A percentile compares a stretch with the other conserved stretches of the same genome.
Conservation (phyloP, 768 basidiomycete species). For the Pholiota microspora region DNA sequence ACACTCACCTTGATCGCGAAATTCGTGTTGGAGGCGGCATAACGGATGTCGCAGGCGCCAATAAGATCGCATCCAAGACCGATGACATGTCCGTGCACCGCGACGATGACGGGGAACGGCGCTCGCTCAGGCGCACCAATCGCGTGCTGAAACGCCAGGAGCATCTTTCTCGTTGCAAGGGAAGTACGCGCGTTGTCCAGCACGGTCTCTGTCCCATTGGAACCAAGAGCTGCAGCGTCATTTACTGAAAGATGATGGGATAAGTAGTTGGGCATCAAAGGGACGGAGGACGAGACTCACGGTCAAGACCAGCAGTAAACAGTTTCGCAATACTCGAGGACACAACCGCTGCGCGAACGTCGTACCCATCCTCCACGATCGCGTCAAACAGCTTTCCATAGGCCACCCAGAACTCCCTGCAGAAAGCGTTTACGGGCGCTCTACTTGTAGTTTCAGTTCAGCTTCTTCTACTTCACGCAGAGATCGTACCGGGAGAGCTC, state of each 20-base stretch:
- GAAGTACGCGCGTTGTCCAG: conserved; percentile 55
- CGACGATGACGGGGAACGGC: conserved; percentile 79
- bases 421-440: conserved; percentile 67
- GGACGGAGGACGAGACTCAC: conserved; percentile 35
- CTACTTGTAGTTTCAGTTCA: conserved; percentile 28
- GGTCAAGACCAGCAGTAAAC: conserved; percentile 84
- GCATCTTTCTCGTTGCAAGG: conserved; percentile 41
- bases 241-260: conserved; percentile 28
- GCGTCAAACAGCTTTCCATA: conserved; percentile 61
- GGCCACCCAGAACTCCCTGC: conserved; percentile 66
- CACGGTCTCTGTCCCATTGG: conserved; percentile 18
- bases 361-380: conserved; percentile 44
- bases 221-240: conserved; percentile 26
- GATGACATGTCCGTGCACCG: conserved; percentile 70
- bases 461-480: neutral
- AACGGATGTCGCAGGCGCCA: conserved; percentile 74
- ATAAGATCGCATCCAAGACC: conserved; percentile 82
- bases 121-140: conserved; percentile 68
- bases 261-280: neutral
- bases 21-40: conserved; percentile 55
- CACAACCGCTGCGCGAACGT: conserved; percentile 71
- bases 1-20: conserved; percentile 72
- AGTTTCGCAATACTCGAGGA: conserved; percentile 67
- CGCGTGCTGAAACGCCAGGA: conserved; percentile 64
- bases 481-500: conserved; percentile 41